A percentile compares a stretch with the other conserved stretches of the same genome.
Conservation (phyloP, 768 basidiomycete genomes). For the Suillus cothurnatus region DNA sequence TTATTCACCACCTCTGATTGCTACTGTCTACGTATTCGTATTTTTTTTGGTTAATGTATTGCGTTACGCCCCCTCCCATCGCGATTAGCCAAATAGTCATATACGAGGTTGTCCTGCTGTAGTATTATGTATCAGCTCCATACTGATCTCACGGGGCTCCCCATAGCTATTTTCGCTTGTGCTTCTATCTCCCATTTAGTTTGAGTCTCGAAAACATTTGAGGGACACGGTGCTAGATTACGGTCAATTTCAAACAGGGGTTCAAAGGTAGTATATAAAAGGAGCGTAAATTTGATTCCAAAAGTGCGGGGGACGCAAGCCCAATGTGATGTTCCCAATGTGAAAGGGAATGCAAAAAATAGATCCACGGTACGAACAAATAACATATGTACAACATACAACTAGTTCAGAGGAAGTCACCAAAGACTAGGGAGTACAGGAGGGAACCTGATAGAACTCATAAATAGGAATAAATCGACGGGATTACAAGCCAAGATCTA, state of each 20-base stretch:
- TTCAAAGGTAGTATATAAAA: background rate
- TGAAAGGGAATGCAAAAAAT: background rate
- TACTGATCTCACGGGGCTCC: background rate
- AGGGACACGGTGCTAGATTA: background rate
- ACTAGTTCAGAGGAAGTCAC: background rate
- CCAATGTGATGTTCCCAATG: background rate
- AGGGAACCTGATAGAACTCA: background rate
- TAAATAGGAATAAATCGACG: conserved; percentile 12
- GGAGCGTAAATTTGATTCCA: background rate
- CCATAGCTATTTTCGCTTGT: background rate
- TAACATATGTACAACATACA: background rate
- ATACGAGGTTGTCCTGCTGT: background rate
- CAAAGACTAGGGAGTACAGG: background rate
- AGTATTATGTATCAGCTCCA: background rate
- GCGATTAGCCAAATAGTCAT: background rate
- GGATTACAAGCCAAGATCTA: conserved; percentile 51
- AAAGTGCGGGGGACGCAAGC: background rate
- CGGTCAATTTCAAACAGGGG: background rate
- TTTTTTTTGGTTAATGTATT: background rate
- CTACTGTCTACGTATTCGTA: background rate
- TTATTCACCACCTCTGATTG: background rate
- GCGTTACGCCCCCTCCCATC: background rate
- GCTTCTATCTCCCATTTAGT: background rate
- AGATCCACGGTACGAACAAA: background rate
- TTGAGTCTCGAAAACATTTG: background rate